These are phyloP conservation scores for Iberis pinnata DNA, from an alignment of 345 rosid species.

Conservation along the genomic window DNA sequence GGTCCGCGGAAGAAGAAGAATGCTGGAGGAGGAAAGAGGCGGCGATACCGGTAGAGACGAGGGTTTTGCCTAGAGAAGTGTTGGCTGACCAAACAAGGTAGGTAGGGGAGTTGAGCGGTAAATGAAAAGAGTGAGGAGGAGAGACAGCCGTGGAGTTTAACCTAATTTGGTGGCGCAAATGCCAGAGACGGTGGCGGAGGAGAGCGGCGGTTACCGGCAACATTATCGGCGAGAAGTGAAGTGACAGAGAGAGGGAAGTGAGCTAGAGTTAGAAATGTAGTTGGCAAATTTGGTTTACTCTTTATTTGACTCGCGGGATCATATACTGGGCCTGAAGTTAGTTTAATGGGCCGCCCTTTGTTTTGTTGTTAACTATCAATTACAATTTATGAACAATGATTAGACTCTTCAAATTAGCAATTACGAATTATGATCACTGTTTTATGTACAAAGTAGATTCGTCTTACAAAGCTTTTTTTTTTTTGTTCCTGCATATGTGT, in stretches of 20 bases:
- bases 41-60: constrained; percentile 86
- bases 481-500: no score
- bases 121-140: constrained; percentile 15
- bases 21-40: constrained; percentile 66
- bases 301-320: not conserved
- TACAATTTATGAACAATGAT: no score
- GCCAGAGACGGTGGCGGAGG: constrained; percentile 26
- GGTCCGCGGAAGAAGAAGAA: constrained; percentile 20
- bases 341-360: not conserved
- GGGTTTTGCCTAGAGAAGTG: constrained; percentile 92
- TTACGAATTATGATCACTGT: no score
- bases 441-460: no score
- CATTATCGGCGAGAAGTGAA: constrained; percentile 15
- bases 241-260: constrained; percentile 2
- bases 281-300: not conserved
- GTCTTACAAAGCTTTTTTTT: no score
- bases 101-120: constrained; percentile 66
- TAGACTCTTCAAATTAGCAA: no score
- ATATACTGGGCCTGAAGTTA: not conserved
- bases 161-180: constrained; percentile 5
- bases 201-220: constrained; percentile 22
- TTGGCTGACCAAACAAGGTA: constrained; percentile 75
- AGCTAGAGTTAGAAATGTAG: not conserved
- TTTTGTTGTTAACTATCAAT: no score
- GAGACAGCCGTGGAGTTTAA: not conserved